phyloP scores from a whole-genome alignment of 345 rosid genomes.

The Chamaenerion angustifolium region DNA sequence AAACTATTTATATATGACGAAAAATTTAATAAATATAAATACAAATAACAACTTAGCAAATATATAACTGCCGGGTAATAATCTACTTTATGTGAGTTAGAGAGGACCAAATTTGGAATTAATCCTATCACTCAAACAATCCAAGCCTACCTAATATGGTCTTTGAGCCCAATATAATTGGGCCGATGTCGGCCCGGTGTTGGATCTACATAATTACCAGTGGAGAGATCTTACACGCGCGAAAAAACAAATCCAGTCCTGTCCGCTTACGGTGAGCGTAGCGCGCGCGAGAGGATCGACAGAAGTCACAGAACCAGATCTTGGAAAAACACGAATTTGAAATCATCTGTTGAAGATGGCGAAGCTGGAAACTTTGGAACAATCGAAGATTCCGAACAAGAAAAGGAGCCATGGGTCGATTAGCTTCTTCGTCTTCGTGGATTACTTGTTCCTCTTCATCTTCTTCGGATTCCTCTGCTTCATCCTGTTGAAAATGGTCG shows the following conservation, averaged over 20 bases:
- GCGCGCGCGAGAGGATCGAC: neutral
- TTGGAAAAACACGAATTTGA: neutral
- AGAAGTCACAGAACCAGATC: conserved; percentile 4
- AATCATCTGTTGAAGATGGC: conserved; percentile 8
- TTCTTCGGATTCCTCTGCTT: conserved; percentile 41
- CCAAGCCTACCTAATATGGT: neutral
- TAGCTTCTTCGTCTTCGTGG: conserved; percentile 51
- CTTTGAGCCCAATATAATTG: neutral
- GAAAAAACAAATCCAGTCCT: too few species aligned
- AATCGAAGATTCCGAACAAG: conserved; percentile 13
- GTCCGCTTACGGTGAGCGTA: neutral
- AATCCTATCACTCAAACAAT: too few species aligned
- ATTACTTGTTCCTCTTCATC: conserved; percentile 42
- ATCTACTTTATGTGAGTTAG: too few species aligned
- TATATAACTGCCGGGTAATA: too few species aligned
- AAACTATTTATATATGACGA: too few species aligned
- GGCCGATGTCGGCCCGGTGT: neutral
- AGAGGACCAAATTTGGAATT: too few species aligned
- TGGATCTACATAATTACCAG: neutral
- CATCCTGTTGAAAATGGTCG: conserved; percentile 38
- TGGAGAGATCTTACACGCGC: neutral
- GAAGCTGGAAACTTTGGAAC: conserved; percentile 10
- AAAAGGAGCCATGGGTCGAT: conserved; percentile 55
- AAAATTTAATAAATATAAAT: too few species aligned
- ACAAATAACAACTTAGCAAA: too few species aligned